phyloP scores from a whole-genome alignment of 129 eudicot species.

The Solidago caesia region DNA sequence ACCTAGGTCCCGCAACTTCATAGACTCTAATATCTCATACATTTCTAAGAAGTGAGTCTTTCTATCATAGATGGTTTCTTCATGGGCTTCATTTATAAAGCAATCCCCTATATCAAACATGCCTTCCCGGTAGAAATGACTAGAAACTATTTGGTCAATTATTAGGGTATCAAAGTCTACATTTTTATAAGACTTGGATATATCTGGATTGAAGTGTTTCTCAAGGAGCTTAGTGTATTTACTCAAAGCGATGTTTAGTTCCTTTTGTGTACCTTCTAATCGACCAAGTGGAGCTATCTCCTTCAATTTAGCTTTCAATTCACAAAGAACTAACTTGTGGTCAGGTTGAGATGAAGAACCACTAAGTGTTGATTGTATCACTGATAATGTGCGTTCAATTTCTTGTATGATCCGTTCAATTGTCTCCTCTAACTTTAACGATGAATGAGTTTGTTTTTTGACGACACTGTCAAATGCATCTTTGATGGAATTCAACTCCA shows the following conservation, averaged over 20 bases:
- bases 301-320: slow-evolving; percentile 61
- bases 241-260: slow-evolving; percentile 61
- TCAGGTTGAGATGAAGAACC: slow-evolving; percentile 38
- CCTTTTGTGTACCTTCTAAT: slow-evolving; percentile 75
- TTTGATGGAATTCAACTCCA: slow-evolving; percentile 74
- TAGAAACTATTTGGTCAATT: slow-evolving; percentile 67
- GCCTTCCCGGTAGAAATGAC: slow-evolving; percentile 80
- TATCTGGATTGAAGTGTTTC: slow-evolving; percentile 72
- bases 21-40: slow-evolving; percentile 72
- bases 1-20: slow-evolving; percentile 67
- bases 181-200: slow-evolving; percentile 77
- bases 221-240: slow-evolving; percentile 76
- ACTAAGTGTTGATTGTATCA: slow-evolving; percentile 42
- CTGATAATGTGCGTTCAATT: slow-evolving; percentile 61
- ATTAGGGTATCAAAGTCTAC: slow-evolving; percentile 62
- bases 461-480: slow-evolving; percentile 78
- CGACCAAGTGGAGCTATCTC: slow-evolving; percentile 63
- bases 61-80: slow-evolving; percentile 40
- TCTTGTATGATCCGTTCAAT: slow-evolving; percentile 60
- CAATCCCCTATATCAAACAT: slow-evolving; percentile 77
- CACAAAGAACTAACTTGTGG: slow-evolving; percentile 52
- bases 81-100: slow-evolving; percentile 60
- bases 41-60: slow-evolving; percentile 67
- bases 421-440: slow-evolving; percentile 63
- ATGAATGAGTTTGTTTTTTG: slow-evolving; percentile 65